Evolutionary conservation across 345 rosid genomes (phyloP).

Genomic region (Gossypium turneri): DNA sequence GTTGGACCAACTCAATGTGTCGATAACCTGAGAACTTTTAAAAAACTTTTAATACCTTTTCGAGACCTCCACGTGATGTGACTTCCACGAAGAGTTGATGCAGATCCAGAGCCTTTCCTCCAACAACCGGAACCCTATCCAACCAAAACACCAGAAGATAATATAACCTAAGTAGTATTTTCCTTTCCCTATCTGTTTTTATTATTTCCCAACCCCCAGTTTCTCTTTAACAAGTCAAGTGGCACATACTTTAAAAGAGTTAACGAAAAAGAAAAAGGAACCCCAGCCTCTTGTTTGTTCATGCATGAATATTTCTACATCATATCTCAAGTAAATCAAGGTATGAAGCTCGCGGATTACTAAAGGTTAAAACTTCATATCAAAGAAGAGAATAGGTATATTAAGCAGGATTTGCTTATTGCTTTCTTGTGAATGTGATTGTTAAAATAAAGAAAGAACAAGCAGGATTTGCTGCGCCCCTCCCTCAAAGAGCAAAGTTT

Average conservation of each 20-base stretch:
- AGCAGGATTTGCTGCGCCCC: not conserved
- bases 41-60: slow-evolving; percentile 38
- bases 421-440: no score
- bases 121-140: slow-evolving; percentile 77
- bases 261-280: not conserved
- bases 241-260: not conserved
- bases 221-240: not conserved
- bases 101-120: slow-evolving; percentile 71
- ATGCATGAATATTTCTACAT: not conserved
- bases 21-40: not conserved
- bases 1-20: slow-evolving; percentile 1
- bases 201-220: not conserved
- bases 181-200: not conserved
- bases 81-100: slow-evolving; percentile 85
- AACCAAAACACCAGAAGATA: slow-evolving; percentile 5
- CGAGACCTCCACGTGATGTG: slow-evolving; percentile 82
- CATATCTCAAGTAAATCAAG: not conserved
- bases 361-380: not conserved
- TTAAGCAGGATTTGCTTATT: no score
- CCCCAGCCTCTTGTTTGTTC: not conserved
- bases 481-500: not conserved
- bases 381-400: not conserved
- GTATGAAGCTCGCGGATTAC: not conserved
- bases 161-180: not conserved
- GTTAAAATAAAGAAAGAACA: not conserved